phyloP scores from a whole-genome alignment of 2,329 filamentous ascomycete species.

The Curvularia verruculosa region DNA sequence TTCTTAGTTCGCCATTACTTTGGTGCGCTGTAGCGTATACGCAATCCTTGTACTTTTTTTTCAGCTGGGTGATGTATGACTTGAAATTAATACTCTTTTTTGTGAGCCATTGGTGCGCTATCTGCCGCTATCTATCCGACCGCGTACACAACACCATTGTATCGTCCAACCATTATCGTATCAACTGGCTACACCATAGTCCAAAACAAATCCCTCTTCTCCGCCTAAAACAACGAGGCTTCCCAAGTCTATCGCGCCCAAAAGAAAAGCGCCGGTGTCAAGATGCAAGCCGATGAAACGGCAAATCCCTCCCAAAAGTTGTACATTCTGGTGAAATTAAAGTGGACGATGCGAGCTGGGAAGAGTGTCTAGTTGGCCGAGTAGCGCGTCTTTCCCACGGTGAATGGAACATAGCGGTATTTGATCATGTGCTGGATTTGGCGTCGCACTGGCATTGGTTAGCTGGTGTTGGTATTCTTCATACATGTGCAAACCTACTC shows the following conservation, averaged over 20 bases:
- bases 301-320: conserved; percentile 8
- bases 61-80: no score
- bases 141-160: conserved; percentile 29
- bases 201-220: conserved; percentile 21
- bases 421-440: conserved; percentile 99
- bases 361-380: conserved; percentile 29
- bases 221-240: conserved; percentile 17
- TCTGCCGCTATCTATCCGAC: conserved; percentile 7
- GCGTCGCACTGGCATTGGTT: conserved; percentile 76
- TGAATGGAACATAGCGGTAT: conserved; percentile 96
- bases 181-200: conserved; percentile 4
- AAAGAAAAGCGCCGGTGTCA: conserved; percentile 26
- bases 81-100: not conserved
- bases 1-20: no score
- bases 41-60: no score
- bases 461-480: not conserved
- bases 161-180: conserved; percentile 24
- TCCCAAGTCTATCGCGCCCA: conserved; percentile 27
- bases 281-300: conserved; percentile 21
- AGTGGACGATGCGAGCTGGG: not conserved
- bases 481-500: conserved; percentile 65
- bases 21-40: no score
- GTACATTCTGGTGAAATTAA: conserved; percentile 7
- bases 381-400: conserved; percentile 74
- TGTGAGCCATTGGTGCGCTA: not conserved